A percentile compares a stretch with the other conserved stretches of the same genome.
phyloP scores from a whole-genome alignment of 1,284 basidiomycete genomes.

The Trichosporon coremiiforme region DNA sequence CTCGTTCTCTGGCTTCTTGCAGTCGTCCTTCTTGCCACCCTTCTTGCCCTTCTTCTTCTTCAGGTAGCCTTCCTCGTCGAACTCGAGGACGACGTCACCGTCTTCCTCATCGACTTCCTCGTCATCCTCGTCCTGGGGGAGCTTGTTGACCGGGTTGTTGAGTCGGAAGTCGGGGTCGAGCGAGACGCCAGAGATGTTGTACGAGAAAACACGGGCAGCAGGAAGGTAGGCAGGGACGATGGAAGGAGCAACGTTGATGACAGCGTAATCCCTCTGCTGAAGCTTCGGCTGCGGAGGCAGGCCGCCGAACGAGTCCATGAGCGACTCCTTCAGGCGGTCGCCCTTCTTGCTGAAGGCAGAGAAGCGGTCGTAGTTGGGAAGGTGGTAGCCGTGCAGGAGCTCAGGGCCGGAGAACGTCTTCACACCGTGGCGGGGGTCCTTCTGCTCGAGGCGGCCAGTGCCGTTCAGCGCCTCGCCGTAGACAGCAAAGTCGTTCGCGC shows the following conservation, averaged over 20 bases:
- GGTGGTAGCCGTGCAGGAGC: conserved; percentile 36
- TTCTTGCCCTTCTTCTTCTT: conserved; percentile 29
- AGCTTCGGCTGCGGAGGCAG: conserved; percentile 60
- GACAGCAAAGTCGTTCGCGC: background rate
- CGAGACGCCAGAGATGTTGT: conserved; percentile 66
- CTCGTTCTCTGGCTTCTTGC: conserved; percentile 48
- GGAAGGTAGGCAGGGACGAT: conserved; percentile 89
- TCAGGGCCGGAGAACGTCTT: conserved; percentile 34
- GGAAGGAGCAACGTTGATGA: conserved; percentile 75
- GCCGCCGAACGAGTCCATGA: conserved; percentile 51
- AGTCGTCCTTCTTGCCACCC: conserved; percentile 42
- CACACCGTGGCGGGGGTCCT: conserved; percentile 22
- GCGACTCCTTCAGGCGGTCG: conserved; percentile 49
- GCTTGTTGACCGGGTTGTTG: background rate
- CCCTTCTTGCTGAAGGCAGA: conserved; percentile 38
- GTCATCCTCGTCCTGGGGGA: conserved; percentile 28
- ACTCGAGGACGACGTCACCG: conserved; percentile 1
- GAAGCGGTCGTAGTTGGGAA: conserved; percentile 38
- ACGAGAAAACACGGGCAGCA: conserved; percentile 76
- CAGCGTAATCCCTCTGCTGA: conserved; percentile 68
- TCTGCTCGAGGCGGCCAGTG: conserved; percentile 11
- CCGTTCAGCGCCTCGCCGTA: background rate
- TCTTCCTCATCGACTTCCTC: conserved; percentile 33
- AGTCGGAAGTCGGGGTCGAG: conserved; percentile 34
- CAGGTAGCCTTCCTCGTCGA: conserved; percentile 13